Conservation (phyloP, 306 rosid species). For the Fagus sylvatica region DNA sequence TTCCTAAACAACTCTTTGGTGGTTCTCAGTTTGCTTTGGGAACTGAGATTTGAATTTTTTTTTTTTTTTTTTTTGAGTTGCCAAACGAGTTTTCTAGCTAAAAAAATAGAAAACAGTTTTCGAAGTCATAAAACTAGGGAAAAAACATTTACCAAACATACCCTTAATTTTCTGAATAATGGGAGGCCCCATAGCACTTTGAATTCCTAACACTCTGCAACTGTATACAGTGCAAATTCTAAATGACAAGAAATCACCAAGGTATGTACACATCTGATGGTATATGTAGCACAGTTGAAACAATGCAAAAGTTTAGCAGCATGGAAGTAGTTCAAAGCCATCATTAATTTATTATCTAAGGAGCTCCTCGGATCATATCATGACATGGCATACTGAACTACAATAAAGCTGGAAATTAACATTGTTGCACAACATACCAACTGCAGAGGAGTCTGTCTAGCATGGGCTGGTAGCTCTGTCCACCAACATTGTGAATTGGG, state of each 20-base stretch:
- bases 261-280: neutral
- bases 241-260: neutral
- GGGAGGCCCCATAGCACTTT: neutral
- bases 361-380: neutral
- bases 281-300: neutral
- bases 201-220: neutral
- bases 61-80: too few species aligned
- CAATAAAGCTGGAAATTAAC: neutral
- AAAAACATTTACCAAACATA: too few species aligned
- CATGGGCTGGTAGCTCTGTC: neutral
- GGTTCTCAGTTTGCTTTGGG: too few species aligned
- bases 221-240: neutral
- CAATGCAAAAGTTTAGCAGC: too few species aligned
- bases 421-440: neutral
- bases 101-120: too few species aligned
- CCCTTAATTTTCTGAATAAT: neutral
- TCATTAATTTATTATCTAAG: slow-evolving; percentile 2
- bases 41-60: too few species aligned
- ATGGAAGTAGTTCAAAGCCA: neutral
- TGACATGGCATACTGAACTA: neutral
- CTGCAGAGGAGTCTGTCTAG: neutral
- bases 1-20: too few species aligned
- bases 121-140: too few species aligned
- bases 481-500: neutral
- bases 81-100: too few species aligned